Conservation (phyloP, 345 rosid genomes). For the Corymbia maculata region DNA sequence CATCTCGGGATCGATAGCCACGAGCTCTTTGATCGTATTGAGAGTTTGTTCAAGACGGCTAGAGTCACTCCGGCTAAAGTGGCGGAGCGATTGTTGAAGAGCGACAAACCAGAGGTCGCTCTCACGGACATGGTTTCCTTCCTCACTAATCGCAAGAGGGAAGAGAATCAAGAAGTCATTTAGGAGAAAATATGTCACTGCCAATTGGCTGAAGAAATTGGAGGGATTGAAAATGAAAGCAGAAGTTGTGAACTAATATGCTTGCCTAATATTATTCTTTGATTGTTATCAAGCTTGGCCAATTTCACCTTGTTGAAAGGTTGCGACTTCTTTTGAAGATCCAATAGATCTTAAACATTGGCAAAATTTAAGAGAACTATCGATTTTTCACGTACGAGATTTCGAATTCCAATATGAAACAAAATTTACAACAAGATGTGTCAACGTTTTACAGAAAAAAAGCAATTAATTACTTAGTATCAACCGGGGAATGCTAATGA, state of each 20-base stretch:
- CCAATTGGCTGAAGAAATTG: neutral
- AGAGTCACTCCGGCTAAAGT: conserved; percentile 40
- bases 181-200: too few relatives aligned
- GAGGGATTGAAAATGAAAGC: neutral
- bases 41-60: conserved; percentile 7
- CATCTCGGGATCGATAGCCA: conserved; percentile 20
- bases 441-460: neutral
- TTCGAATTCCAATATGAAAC: neutral
- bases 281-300: too few relatives aligned
- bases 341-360: neutral
- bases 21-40: conserved; percentile 12
- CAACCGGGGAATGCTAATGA: too few relatives aligned
- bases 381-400: neutral
- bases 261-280: too few relatives aligned
- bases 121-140: conserved; percentile 21
- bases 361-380: neutral
- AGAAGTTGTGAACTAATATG: too few relatives aligned
- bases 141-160: conserved; percentile 10
- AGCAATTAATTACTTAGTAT: too few relatives aligned
- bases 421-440: neutral
- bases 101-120: conserved; percentile 16
- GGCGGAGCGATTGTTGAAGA: conserved; percentile 32
- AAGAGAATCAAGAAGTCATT: neutral
- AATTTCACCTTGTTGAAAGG: too few relatives aligned
- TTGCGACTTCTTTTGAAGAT: neutral